Conservation (phyloP, 192 early-diverging fungal species). For the Tieghemiomyces parasiticus region DNA sequence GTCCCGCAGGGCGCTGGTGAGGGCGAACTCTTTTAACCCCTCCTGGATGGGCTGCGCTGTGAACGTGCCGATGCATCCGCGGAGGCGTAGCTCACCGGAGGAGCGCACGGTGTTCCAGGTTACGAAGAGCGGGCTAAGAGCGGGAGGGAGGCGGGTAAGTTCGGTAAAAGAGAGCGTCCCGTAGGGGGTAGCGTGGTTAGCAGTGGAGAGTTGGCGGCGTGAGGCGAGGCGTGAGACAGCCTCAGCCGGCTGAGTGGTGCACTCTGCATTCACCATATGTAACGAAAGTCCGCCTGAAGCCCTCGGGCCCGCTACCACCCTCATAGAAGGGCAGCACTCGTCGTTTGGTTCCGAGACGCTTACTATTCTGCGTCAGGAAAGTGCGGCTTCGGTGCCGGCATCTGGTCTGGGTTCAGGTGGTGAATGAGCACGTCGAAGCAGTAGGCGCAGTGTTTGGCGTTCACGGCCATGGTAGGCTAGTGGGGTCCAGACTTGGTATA, state of each 20-base stretch:
- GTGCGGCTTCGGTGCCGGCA: conserved; percentile 16
- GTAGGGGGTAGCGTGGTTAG: too few species aligned
- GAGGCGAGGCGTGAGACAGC: too few species aligned
- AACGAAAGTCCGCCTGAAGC: too few species aligned
- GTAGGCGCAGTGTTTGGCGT: conserved; percentile 53
- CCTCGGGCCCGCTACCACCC: too few species aligned
- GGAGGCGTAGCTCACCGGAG: conserved; percentile 33
- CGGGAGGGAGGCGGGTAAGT: too few species aligned
- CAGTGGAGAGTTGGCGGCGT: too few species aligned
- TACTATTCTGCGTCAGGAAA: conserved; percentile 50
- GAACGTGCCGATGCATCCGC: conserved; percentile 95
- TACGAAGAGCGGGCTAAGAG: conserved; percentile 23
- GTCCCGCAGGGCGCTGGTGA: conserved; percentile 71
- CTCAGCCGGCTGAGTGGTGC: too few species aligned
- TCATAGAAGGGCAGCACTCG: too few species aligned
- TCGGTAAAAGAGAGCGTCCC: too few species aligned
- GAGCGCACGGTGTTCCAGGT: conserved; percentile 20
- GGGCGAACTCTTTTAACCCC: conserved; percentile 67
- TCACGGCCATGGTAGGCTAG: conserved; percentile 13
- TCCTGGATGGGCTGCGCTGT: conserved; percentile 41
- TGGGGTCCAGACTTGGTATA: too few species aligned
- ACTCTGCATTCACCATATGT: too few species aligned
- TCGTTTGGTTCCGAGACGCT: too few species aligned
- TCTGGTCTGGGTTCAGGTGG: conserved; percentile 26
- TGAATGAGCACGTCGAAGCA: conserved; percentile 66